phyloP scores from a whole-genome alignment of 176 grass and related monocot species.

The Zoysia japonica region DNA sequence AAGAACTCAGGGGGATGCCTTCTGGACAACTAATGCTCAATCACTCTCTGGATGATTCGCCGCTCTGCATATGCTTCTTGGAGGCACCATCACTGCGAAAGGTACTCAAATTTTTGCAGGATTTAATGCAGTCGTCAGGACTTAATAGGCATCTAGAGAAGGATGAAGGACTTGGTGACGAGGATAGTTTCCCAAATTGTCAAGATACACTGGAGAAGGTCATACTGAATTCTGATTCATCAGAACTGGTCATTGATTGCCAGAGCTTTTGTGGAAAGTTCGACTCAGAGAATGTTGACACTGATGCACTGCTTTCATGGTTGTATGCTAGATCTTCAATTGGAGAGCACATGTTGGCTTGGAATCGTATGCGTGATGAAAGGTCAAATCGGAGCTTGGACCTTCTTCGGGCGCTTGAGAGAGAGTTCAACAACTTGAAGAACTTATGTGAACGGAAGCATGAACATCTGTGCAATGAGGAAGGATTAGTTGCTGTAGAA shows the following conservation, averaged over 20 bases:
- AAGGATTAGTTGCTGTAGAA: constrained; percentile 58
- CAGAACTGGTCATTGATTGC: constrained; percentile 55
- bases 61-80: constrained; percentile 81
- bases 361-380: constrained; percentile 55
- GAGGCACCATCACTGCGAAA: constrained; percentile 60
- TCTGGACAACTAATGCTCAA: constrained; percentile 55
- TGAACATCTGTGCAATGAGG: constrained; percentile 66
- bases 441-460: constrained; percentile 71
- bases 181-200: constrained; percentile 37
- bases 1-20: constrained; percentile 64
- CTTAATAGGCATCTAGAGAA: constrained; percentile 65
- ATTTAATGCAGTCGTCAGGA: constrained; percentile 66
- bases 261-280: constrained; percentile 38
- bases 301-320: constrained; percentile 74
- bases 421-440: constrained; percentile 64
- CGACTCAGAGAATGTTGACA: constrained; percentile 45
- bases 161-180: constrained; percentile 52
- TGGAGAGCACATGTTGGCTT: constrained; percentile 58
- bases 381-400: constrained; percentile 50
- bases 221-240: constrained; percentile 55
- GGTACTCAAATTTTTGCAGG: constrained; percentile 77
- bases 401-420: constrained; percentile 58
- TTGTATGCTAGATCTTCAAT: constrained; percentile 68
- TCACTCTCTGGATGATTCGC: constrained; percentile 65
- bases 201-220: constrained; percentile 44